These are phyloP conservation scores for Gnaphalium uliginosum DNA, from an alignment of 129 eudicot species.

Conservation along the genomic window DNA sequence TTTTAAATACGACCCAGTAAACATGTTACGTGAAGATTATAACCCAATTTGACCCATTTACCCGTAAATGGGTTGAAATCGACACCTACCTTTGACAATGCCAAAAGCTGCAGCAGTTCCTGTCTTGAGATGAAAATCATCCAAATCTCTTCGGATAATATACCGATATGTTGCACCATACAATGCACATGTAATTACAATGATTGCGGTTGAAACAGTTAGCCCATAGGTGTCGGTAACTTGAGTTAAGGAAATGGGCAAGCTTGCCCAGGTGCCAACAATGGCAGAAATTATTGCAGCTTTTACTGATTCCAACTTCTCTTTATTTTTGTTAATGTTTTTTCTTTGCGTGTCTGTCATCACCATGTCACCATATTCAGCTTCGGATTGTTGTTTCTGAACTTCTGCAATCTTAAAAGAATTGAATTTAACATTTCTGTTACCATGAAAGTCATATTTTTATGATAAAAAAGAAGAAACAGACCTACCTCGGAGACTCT, in stretches of 20 bases:
- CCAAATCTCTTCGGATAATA: constrained; percentile 79
- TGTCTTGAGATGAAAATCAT: constrained; percentile 70
- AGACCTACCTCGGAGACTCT: constrained; percentile 59
- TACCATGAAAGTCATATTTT: constrained; percentile 10
- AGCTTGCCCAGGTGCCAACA: constrained; percentile 70
- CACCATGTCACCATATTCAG: no score
- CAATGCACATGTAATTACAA: constrained; percentile 69
- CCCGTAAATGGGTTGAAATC: not conserved
- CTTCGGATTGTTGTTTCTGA: constrained; percentile 46
- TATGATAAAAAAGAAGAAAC: constrained; percentile 16
- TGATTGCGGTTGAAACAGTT: constrained; percentile 55
- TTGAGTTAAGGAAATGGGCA: constrained; percentile 61
- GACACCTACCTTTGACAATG: constrained; percentile 71
- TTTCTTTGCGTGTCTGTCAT: constrained; percentile 20
- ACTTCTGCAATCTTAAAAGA: constrained; percentile 64
- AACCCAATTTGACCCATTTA: not conserved
- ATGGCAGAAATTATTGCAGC: constrained; percentile 73
- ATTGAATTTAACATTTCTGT: constrained; percentile 14
- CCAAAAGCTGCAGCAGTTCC: constrained; percentile 94
- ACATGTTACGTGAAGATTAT: not conserved
- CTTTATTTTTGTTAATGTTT: constrained; percentile 44
- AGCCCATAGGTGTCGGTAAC: constrained; percentile 41
- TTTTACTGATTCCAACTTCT: constrained; percentile 77
- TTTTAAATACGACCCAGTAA: no score
- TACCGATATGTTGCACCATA: constrained; percentile 89